Conservation (phyloP, 768 basidiomycete genomes). For the Lentinula raphanica region DNA sequence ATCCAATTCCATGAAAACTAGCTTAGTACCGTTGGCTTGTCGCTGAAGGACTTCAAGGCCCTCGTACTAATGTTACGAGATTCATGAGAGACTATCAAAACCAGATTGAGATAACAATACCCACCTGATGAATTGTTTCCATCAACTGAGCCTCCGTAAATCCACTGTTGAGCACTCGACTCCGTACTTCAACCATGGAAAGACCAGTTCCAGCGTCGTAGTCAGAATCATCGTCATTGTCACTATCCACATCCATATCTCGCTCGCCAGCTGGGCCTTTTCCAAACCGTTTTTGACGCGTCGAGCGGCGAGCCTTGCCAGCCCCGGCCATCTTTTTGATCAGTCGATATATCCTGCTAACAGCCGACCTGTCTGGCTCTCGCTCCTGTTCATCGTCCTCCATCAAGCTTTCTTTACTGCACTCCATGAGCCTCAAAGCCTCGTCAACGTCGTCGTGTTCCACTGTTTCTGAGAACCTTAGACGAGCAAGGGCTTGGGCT, state of each 20-base stretch:
- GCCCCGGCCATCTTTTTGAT: slow-evolving; percentile 79
- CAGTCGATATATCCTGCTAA: slow-evolving; percentile 83
- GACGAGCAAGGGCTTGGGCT: slow-evolving; percentile 88
- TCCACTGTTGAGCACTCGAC: slow-evolving; percentile 78
- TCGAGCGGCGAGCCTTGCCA: slow-evolving; percentile 31
- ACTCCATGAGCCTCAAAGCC: slow-evolving; percentile 94
- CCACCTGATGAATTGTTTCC: slow-evolving; percentile 76
- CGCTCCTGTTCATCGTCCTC: slow-evolving; percentile 71
- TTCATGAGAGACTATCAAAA: slow-evolving; percentile 12
- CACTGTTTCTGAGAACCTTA: slow-evolving; percentile 80
- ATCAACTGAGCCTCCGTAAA: slow-evolving; percentile 90
- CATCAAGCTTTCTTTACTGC: slow-evolving; percentile 85
- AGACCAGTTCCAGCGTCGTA: slow-evolving; percentile 51
- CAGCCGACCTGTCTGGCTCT: slow-evolving; percentile 71
- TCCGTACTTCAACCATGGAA: slow-evolving; percentile 82
- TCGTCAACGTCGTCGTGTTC: slow-evolving; percentile 90
- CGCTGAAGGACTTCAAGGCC: slow-evolving; percentile 74
- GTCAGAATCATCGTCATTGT: slow-evolving; percentile 55
- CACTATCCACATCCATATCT: slow-evolving; percentile 65
- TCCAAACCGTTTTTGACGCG: slow-evolving; percentile 52
- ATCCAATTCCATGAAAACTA: slow-evolving; percentile 23
- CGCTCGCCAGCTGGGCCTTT: slow-evolving; percentile 67
- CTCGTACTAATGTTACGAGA: slow-evolving; percentile 62
- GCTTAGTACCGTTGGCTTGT: slow-evolving; percentile 77
- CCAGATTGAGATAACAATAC: slow-evolving; percentile 18